Conservation (phyloP, 306 rosid genomes). For the Prunus davidiana region DNA sequence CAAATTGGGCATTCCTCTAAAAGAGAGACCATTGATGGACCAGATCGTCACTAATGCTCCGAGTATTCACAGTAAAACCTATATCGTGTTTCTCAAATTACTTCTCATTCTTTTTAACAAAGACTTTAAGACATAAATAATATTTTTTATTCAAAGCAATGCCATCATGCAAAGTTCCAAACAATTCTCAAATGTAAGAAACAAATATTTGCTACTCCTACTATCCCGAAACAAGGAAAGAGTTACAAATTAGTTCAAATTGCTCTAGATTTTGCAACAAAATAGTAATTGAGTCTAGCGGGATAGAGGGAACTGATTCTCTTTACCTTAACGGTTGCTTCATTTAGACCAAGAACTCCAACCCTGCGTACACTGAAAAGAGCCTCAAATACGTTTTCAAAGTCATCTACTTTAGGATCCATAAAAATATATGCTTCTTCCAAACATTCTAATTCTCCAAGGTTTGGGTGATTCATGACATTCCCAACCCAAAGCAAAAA, state of each 20-base stretch:
- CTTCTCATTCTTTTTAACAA: neutral
- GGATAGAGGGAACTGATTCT: neutral
- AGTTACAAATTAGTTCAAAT: too few relatives aligned
- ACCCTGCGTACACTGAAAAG: neutral
- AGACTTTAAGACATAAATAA: neutral
- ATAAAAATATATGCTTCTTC: neutral
- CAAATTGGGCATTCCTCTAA: slow-evolving; percentile 4
- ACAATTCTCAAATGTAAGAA: too few relatives aligned
- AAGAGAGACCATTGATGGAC: neutral
- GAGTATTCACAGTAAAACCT: neutral
- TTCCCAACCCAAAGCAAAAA: neutral
- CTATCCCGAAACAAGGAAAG: too few relatives aligned
- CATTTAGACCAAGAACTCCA: neutral
- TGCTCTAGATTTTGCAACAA: too few relatives aligned
- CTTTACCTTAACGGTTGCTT: neutral
- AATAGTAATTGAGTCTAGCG: neutral
- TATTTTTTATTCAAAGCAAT: neutral
- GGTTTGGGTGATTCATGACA: neutral
- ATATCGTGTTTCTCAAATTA: neutral
- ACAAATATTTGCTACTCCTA: too few relatives aligned
- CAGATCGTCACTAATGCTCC: neutral
- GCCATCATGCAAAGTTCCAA: neutral
- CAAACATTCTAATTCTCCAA: neutral
- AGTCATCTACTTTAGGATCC: neutral
- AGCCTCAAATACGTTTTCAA: neutral